Evolutionary conservation across 2,329 filamentous ascomycete genomes (phyloP).

Genomic region (Purpureocillium lavendulum): DNA sequence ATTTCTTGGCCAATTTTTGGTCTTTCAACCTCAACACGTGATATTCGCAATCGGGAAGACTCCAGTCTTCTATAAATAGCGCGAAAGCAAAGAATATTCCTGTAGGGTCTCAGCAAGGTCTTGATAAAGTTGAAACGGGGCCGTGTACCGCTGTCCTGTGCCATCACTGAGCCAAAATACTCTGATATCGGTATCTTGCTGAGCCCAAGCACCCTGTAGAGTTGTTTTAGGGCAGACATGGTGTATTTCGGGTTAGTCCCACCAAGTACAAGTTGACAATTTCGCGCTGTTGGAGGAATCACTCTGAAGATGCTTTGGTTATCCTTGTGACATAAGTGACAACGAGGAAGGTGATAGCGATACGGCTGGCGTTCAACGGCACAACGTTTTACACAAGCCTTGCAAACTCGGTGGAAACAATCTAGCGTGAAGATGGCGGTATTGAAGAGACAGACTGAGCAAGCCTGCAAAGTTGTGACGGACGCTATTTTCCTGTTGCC

Average conservation of each 20-base stretch:
- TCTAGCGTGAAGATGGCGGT: background rate
- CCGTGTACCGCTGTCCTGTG: background rate
- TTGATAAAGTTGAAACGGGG: too few species aligned
- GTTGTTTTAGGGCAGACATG: constrained; percentile 1
- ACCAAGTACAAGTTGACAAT: background rate
- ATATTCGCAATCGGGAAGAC: background rate
- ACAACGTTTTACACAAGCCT: background rate
- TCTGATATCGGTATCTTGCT: constrained; percentile 1
- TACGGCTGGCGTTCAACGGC: background rate
- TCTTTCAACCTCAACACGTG: background rate
- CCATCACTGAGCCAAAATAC: constrained; percentile 1
- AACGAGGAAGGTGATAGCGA: background rate
- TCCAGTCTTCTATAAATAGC: background rate
- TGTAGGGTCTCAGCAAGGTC: background rate
- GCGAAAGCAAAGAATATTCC: background rate
- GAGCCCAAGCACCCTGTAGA: background rate
- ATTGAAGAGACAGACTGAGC: constrained; percentile 1
- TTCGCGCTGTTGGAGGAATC: background rate
- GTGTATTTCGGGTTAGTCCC: background rate
- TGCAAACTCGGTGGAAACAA: background rate
- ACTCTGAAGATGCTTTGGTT: background rate
- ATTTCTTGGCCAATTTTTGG: background rate
- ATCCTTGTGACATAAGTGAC: background rate
- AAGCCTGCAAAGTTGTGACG: background rate
- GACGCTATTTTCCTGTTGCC: background rate